Evolutionary conservation across 805 yeast species (phyloP).

Genomic region (Clavispora carvajalis): DNA sequence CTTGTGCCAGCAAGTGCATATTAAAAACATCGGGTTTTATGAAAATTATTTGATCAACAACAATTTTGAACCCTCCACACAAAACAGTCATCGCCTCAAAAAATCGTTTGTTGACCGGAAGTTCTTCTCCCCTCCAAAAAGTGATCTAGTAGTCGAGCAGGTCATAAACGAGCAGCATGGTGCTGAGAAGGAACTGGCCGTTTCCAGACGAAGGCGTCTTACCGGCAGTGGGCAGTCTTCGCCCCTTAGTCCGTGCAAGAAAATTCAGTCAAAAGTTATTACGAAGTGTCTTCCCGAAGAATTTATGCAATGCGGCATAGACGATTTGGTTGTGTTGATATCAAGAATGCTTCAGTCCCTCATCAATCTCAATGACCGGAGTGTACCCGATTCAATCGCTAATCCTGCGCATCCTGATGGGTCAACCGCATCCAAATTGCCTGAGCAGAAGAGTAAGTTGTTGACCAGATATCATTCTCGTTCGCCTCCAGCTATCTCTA

Average conservation of each 20-base stretch:
- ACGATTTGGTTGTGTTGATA: constrained; percentile 66
- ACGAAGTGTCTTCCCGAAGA: constrained; percentile 36
- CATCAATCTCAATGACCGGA: constrained; percentile 66
- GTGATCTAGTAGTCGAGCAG: background rate
- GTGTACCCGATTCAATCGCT: constrained; percentile 30
- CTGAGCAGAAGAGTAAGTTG: constrained; percentile 15
- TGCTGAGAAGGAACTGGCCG: background rate
- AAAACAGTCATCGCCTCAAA: background rate
- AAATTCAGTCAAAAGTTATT: constrained; percentile 11
- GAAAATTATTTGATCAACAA: constrained; percentile 9
- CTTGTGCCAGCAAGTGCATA: constrained; percentile 8
- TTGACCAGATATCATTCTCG: constrained; percentile 92
- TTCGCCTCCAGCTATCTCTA: constrained; percentile 83
- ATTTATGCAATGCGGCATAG: constrained; percentile 63
- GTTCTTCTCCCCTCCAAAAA: constrained; percentile 3
- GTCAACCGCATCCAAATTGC: constrained; percentile 12
- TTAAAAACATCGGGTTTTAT: constrained; percentile 12
- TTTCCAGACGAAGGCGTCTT: constrained; percentile 8
- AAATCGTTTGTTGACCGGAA: background rate
- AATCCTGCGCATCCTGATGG: constrained; percentile 18
- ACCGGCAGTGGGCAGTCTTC: constrained; percentile 2
- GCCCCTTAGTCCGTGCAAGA: constrained; percentile 6
- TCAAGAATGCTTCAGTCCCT: constrained; percentile 77
- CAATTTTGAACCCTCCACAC: background rate
- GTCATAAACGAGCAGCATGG: background rate